Evolutionary conservation across 176 grass and related monocot genomes (phyloP).

Genomic region (Oryza glumipatula): DNA sequence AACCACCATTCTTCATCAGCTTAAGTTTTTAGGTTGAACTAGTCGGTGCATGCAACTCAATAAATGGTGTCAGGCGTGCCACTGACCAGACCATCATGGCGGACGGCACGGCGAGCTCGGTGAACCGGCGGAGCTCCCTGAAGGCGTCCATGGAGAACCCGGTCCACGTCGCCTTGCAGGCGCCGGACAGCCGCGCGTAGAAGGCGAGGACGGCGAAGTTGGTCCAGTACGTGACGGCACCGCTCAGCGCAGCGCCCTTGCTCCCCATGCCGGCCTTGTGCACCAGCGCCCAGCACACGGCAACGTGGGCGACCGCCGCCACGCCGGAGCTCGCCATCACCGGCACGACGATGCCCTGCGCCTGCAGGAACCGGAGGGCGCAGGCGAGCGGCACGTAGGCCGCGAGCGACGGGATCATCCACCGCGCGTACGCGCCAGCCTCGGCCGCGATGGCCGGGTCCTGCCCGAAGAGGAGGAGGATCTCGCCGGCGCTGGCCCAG

Average conservation of each 20-base stretch:
- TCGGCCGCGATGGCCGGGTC: constrained; percentile 54
- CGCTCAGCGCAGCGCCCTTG: constrained; percentile 43
- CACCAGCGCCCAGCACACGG: constrained; percentile 34
- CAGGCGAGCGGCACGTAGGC: constrained; percentile 66
- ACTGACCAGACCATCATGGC: constrained; percentile 48
- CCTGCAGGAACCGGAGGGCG: constrained; percentile 46
- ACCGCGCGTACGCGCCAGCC: constrained; percentile 64
- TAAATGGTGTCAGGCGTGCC: too few relatives aligned
- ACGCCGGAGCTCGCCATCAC: constrained; percentile 34
- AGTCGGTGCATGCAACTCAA: too few relatives aligned
- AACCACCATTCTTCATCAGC: too few relatives aligned
- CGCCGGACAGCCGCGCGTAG: constrained; percentile 1
- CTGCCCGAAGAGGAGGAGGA: constrained; percentile 60
- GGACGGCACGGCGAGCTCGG: constrained; percentile 38
- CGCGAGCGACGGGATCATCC: constrained; percentile 64
- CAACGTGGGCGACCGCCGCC: background rate
- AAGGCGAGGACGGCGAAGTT: constrained; percentile 4
- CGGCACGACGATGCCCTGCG: constrained; percentile 46
- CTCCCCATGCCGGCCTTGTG: constrained; percentile 39
- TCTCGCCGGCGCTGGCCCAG: constrained; percentile 43
- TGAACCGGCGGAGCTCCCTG: constrained; percentile 5
- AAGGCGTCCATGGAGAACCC: constrained; percentile 31
- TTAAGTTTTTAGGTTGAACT: too few relatives aligned
- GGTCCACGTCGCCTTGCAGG: constrained; percentile 32
- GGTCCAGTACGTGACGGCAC: constrained; percentile 29